Evolutionary conservation across 345 rosid genomes (phyloP), one percentile per base, ranked within the genome.

Genomic region (Eucalyptus coolabah): DNA sequence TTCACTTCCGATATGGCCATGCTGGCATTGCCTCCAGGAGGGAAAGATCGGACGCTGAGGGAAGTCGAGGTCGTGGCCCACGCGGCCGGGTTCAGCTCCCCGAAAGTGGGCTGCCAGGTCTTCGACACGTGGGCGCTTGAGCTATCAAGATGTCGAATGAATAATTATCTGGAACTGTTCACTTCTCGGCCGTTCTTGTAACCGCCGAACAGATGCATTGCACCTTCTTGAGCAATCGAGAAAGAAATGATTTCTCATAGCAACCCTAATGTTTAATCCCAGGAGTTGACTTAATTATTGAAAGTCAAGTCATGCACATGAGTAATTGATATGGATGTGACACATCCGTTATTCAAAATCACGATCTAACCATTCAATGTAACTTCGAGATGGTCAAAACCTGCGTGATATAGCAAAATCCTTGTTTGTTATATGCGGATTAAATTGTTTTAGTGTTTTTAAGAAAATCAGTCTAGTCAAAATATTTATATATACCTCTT

Each of bases 1-100:
- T 93, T 80, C 56, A 90, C 88, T 65, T 91, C 89, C 87, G 95
- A 93, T 87, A 40, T 95, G 82, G 45, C 91, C 5, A 93, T 96
- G 96, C 81, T 93, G 50, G 92, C 91, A 21, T 89, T 87, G 59
- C 90, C 34, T 50, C 91, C 92, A 0, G 94, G 93, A 9, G 96
- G 94, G 4, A 93, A 92, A 87, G 96, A 94, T 88, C 93, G 96
- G 86, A 90, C 92, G 14, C 21, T 88, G 42, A 86, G 87, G 85
- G 96, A 95, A 87, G 92, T 88, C 30, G 91, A 91, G 87, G 88
- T 89, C 47, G 59, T 95, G 21, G 96, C 94, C 4, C 37, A 23
- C 7, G 91, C 54, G n/a, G 90, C 95, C 6, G 93, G 95, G 17
- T 95, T 94, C 16, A 59, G 24, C 24, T 34, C 7, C 44, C 7